phyloP scores from a whole-genome alignment of 2,329 filamentous ascomycete genomes.

The Fusarium chaquense region DNA sequence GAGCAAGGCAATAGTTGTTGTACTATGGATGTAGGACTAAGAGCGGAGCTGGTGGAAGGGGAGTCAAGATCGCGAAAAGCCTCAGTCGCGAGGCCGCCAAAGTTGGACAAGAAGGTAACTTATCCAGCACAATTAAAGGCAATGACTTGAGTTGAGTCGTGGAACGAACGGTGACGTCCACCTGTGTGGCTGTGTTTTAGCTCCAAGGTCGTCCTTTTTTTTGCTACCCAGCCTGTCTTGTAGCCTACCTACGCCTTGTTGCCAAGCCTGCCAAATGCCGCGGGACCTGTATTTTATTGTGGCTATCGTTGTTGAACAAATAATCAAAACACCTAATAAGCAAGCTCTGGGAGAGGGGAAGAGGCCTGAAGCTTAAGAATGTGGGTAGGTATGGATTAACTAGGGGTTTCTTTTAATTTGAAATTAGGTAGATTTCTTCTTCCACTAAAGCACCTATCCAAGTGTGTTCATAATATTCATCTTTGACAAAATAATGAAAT shows the following conservation, averaged over 20 bases:
- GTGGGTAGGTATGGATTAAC: background rate
- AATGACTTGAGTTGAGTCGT: constrained; percentile 32
- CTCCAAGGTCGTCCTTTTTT: constrained; percentile 25
- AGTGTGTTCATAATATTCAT: background rate
- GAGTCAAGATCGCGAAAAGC: constrained; percentile 33
- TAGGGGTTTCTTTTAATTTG: background rate
- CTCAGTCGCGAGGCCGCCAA: constrained; percentile 46
- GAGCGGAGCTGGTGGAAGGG: constrained; percentile 7
- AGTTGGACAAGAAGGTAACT: constrained; percentile 44
- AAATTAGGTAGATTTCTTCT: background rate
- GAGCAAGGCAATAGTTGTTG: constrained; percentile 21
- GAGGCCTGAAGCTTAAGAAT: background rate
- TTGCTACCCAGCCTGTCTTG: constrained; percentile 36
- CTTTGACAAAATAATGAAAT: background rate
- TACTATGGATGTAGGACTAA: constrained; percentile 8
- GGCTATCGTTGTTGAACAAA: constrained; percentile 31
- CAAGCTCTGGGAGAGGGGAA: background rate
- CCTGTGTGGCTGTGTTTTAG: constrained; percentile 47
- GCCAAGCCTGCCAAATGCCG: constrained; percentile 35
- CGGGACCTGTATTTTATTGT: constrained; percentile 5
- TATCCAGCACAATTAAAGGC: constrained; percentile 43
- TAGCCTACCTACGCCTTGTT: background rate
- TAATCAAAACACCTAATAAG: constrained; percentile 4
- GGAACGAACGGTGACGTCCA: constrained; percentile 51
- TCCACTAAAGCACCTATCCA: background rate